phyloP scores from a whole-genome alignment of 495 filamentous ascomycete genomes.

The Trichoderma reesei region DNA sequence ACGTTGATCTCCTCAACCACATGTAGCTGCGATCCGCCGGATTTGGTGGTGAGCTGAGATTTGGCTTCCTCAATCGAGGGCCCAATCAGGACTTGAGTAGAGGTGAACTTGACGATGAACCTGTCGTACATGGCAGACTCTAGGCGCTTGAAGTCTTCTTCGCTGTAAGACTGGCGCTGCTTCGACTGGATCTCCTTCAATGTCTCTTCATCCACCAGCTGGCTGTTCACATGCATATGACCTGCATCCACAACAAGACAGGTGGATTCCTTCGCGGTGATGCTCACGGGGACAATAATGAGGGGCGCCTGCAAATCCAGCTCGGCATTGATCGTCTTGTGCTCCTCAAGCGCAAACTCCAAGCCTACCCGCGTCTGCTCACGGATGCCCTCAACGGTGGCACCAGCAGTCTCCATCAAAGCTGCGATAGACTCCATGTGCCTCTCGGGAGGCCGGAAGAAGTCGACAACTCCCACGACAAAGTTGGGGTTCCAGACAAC shows the following conservation, averaged over 20 bases:
- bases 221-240: constrained; percentile 87
- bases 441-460: constrained; percentile 90
- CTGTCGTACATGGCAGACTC: constrained; percentile 94
- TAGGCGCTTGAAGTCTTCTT: constrained; percentile 76
- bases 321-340: constrained; percentile 95
- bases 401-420: constrained; percentile 86
- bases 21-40: constrained; percentile 66
- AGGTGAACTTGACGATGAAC: constrained; percentile 81
- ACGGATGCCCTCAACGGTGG: constrained; percentile 85
- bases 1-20: constrained; percentile 95
- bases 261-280: constrained; percentile 65
- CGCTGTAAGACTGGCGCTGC: constrained; percentile 76
- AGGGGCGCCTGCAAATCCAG: constrained; percentile 91
- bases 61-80: constrained; percentile 88
- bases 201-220: constrained; percentile 82
- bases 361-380: constrained; percentile 93
- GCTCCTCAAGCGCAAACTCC: constrained; percentile 91
- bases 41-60: constrained; percentile 62
- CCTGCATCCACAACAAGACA: constrained; percentile 94
- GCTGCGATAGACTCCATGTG: constrained; percentile 98
- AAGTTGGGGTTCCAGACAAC: constrained; percentile 95
- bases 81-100: constrained; percentile 89
- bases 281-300: constrained; percentile 90
- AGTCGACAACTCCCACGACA: constrained; percentile 76
- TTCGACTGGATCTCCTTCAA: constrained; percentile 84